phyloP scores from a whole-genome alignment of 176 grass and related monocot genomes.

The Tillandsia leiboldiana region DNA sequence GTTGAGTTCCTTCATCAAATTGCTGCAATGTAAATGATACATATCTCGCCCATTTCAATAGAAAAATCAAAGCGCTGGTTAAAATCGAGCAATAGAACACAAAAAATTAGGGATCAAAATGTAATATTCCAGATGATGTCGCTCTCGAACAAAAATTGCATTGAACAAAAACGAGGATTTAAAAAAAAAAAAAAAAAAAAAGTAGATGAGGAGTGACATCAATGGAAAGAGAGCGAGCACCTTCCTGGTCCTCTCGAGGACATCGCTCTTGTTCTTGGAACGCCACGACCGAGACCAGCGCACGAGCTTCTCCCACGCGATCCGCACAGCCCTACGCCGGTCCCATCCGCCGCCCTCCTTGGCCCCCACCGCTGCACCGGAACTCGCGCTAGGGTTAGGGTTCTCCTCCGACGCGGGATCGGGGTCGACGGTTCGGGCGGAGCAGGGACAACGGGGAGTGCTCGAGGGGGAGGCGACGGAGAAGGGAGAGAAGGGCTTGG shows the following conservation, averaged over 20 bases:
- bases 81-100: too few relatives aligned
- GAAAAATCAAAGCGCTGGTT: too few relatives aligned
- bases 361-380: neutral
- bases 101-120: too few relatives aligned
- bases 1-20: too few relatives aligned
- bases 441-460: constrained; percentile 22
- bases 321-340: constrained; percentile 40
- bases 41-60: too few relatives aligned
- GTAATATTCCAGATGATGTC: too few relatives aligned
- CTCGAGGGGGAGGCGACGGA: constrained; percentile 18
- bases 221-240: constrained; percentile 4
- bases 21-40: too few relatives aligned
- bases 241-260: constrained; percentile 74
- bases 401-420: neutral
- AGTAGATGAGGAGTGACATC: too few relatives aligned
- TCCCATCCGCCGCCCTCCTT: constrained; percentile 27
- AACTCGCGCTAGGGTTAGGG: neutral
- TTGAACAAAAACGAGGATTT: too few relatives aligned
- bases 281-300: constrained; percentile 84
- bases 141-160: too few relatives aligned
- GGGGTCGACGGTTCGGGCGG: constrained; percentile 1
- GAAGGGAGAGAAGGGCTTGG: constrained; percentile 1
- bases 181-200: too few relatives aligned
- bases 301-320: constrained; percentile 92
- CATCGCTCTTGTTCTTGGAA: constrained; percentile 50